phyloP scores from a whole-genome alignment of 768 basidiomycete species.

The Sporobolomyces roseus region DNA sequence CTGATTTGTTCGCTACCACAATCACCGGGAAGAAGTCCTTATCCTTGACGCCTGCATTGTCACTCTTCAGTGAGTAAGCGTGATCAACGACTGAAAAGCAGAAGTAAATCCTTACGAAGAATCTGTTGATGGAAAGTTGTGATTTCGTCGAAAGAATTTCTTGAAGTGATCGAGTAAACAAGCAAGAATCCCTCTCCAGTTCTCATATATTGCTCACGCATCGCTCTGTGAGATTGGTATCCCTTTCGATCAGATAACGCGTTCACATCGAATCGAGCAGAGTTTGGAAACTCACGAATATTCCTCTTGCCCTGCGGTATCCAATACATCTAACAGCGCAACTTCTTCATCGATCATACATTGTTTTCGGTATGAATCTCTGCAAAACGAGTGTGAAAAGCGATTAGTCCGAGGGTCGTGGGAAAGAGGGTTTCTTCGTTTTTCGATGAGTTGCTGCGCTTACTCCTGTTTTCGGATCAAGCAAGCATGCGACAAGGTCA shows the following conservation, averaged over 20 bases:
- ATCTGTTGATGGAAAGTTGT: conserved; percentile 53
- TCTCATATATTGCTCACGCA: conserved; percentile 99
- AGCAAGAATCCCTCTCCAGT: conserved; percentile 59
- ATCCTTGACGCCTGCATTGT: conserved; percentile 53
- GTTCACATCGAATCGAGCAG: too few species aligned
- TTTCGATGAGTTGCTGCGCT: too few species aligned
- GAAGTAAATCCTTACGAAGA: conserved; percentile 44
- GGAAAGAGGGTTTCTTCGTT: too few species aligned
- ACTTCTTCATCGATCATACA: conserved; percentile 54
- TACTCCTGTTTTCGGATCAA: background rate
- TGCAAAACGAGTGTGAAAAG: conserved; percentile 11
- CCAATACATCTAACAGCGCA: conserved; percentile 54
- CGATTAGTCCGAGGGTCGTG: too few species aligned
- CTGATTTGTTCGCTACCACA: conserved; percentile 54
- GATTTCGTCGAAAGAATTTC: conserved; percentile 54
- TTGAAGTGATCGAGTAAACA: conserved; percentile 54
- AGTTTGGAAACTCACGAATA: conserved; percentile 91
- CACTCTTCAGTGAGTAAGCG: too few species aligned
- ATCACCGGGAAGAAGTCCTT: conserved; percentile 53
- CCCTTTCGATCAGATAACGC: background rate
- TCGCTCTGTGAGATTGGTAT: conserved; percentile 60
- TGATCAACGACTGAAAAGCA: background rate
- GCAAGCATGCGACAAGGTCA: background rate
- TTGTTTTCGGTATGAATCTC: conserved; percentile 86
- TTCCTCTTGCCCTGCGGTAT: conserved; percentile 69